Evolutionary conservation across 805 yeast species (phyloP).

Genomic region (Tetrapisispora nanseiensis): DNA sequence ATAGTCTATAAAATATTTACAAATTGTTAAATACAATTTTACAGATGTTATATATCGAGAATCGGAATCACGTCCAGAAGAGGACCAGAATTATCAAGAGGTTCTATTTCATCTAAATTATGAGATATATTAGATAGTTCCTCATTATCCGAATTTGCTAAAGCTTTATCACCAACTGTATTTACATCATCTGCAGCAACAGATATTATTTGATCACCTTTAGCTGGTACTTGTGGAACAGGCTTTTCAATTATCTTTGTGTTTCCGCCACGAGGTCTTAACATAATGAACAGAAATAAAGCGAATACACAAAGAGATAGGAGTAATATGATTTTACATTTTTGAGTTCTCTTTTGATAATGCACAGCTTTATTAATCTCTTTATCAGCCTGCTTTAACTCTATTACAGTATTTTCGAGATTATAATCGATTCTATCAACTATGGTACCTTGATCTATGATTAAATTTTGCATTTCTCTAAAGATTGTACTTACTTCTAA

Average conservation of each 20-base stretch:
- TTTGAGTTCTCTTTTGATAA: constrained; percentile 82
- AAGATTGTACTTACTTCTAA: constrained; percentile 88
- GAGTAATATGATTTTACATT: constrained; percentile 78
- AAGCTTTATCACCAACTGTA: not conserved
- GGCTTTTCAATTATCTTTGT: not conserved
- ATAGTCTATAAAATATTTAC: too few relatives aligned
- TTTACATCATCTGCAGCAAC: not conserved
- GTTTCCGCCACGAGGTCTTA: constrained; percentile 41
- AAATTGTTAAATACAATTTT: not conserved
- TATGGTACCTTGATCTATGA: constrained; percentile 91
- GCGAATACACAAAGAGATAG: constrained; percentile 62
- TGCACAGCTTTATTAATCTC: constrained; percentile 67
- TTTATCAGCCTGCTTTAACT: constrained; percentile 65
- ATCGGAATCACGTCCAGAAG: not conserved
- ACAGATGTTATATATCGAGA: not conserved
- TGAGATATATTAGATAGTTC: not conserved
- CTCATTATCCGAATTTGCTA: not conserved
- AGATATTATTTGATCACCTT: not conserved
- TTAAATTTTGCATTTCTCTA: constrained; percentile 82
- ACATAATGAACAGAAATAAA: constrained; percentile 56
- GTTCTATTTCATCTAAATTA: not conserved
- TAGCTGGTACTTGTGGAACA: not conserved
- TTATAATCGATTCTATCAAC: constrained; percentile 92
- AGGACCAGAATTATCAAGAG: not conserved
- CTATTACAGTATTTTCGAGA: constrained; percentile 65